Evolutionary conservation across 345 rosid species (phyloP).

Genomic region (Pistacia integerrima): DNA sequence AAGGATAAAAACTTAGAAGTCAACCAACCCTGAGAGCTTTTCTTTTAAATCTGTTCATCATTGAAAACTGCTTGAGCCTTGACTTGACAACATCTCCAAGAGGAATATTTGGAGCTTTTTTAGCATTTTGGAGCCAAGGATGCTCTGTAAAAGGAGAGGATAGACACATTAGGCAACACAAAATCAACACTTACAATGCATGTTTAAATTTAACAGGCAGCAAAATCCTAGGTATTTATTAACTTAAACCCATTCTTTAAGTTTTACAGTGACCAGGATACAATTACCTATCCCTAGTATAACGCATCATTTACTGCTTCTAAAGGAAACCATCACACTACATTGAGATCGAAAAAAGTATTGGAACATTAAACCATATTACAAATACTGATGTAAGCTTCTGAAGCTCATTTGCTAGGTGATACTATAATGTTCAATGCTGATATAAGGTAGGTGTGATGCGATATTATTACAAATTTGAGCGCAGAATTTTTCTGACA

Average conservation of each 20-base stretch:
- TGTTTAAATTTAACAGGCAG: background rate
- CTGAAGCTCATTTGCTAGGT: background rate
- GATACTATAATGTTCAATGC: constrained; percentile 5
- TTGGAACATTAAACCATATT: background rate
- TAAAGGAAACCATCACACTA: background rate
- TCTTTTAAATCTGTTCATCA: constrained; percentile 99
- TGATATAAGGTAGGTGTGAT: background rate
- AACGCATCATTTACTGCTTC: background rate
- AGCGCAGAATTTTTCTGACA: background rate
- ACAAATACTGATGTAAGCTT: background rate
- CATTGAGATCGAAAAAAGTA: background rate
- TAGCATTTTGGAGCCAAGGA: constrained; percentile 98
- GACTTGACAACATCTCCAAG: constrained; percentile 99
- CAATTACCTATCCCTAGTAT: background rate
- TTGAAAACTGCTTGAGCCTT: constrained; percentile 94
- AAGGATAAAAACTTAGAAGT: constrained; percentile 14
- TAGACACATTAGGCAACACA: constrained; percentile 17
- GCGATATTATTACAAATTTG: background rate
- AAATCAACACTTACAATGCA: constrained; percentile 3
- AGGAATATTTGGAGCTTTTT: constrained; percentile 93
- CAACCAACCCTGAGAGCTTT: constrained; percentile 93
- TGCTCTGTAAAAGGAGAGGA: constrained; percentile 61
- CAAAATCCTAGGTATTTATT: background rate
- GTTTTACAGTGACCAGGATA: background rate
- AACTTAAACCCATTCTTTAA: constrained; percentile 1